A percentile compares a stretch with the other conserved stretches of the same genome.
These are phyloP conservation scores for Phylloporus rhodoxanthus DNA, from an alignment of 768 basidiomycete species.

Conservation along the genomic window DNA sequence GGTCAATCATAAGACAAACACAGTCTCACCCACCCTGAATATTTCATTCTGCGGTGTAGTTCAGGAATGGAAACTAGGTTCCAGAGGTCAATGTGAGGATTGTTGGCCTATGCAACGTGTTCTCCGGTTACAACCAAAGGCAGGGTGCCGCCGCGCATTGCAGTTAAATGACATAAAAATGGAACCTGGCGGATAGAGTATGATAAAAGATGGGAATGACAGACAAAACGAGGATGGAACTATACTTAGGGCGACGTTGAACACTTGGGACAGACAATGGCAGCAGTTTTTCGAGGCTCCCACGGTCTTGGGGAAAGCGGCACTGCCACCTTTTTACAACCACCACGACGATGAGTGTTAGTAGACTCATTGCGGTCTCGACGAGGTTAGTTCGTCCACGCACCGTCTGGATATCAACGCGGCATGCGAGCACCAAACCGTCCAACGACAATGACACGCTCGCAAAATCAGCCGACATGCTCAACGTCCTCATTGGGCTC, in stretches of 20 bases:
- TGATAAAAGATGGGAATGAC: too few species aligned
- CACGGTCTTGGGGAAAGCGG: too few species aligned
- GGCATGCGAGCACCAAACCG: conserved; percentile 13
- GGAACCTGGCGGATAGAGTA: too few species aligned
- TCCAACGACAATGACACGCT: conserved; percentile 21
- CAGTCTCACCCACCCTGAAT: neutral
- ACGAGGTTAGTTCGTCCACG: neutral
- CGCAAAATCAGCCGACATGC: conserved; percentile 19
- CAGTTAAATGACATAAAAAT: neutral
- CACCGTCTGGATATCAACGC: neutral
- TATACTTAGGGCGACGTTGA: too few species aligned
- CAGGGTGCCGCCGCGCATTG: too few species aligned
- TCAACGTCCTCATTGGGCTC: conserved; percentile 21
- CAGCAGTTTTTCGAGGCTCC: too few species aligned
- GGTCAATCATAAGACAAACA: neutral
- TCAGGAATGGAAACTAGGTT: neutral
- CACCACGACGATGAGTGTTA: neutral
- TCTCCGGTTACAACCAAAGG: neutral
- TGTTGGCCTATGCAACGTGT: neutral
- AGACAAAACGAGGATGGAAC: too few species aligned
- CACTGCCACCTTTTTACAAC: neutral
- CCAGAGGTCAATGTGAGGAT: neutral
- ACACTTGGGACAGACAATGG: too few species aligned
- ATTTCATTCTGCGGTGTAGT: neutral
- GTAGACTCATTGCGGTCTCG: neutral